Conservation (phyloP, 2,329 filamentous ascomycete genomes). For the Ophiostoma montium region DNA sequence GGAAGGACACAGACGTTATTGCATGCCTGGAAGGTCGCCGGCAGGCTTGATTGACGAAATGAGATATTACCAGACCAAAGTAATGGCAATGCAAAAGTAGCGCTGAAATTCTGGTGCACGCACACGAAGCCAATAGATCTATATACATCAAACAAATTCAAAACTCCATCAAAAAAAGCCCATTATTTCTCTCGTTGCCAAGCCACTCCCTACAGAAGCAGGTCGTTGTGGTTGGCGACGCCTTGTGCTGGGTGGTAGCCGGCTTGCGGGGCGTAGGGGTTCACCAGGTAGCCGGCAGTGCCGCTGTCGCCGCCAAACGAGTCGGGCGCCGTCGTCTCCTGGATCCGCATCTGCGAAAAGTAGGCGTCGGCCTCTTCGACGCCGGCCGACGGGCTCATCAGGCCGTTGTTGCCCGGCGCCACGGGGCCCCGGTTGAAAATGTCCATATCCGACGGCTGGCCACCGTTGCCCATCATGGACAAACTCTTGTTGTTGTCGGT, state of each 20-base stretch:
- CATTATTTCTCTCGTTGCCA: background rate
- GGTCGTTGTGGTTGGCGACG: slow-evolving; percentile 52
- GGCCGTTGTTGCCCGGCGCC: slow-evolving; percentile 13
- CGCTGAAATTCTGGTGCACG: background rate
- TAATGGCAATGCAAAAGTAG: too few species aligned
- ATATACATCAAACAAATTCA: background rate
- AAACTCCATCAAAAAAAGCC: background rate
- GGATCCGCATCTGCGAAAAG: slow-evolving; percentile 64
- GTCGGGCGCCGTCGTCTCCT: slow-evolving; percentile 34
- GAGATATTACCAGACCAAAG: too few species aligned
- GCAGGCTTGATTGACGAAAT: too few species aligned
- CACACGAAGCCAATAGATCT: background rate
- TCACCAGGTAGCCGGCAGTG: slow-evolving; percentile 55
- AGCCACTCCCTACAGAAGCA: slow-evolving; percentile 35
- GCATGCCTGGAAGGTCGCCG: too few species aligned
- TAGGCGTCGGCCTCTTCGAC: slow-evolving; percentile 80
- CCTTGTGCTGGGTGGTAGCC: slow-evolving; percentile 56
- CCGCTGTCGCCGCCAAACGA: slow-evolving; percentile 44
- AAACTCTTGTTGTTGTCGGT: slow-evolving; percentile 44
- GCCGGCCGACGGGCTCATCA: slow-evolving; percentile 55
- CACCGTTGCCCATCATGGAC: slow-evolving; percentile 41
- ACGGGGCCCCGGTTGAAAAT: slow-evolving; percentile 22
- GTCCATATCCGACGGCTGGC: slow-evolving; percentile 36
- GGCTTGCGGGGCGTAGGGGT: slow-evolving; percentile 65
- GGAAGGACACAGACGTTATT: too few species aligned